A percentile compares a stretch with the other conserved stretches of the same genome.
phyloP scores from a whole-genome alignment of 2,329 filamentous ascomycete species.

The Hortaea werneckii region DNA sequence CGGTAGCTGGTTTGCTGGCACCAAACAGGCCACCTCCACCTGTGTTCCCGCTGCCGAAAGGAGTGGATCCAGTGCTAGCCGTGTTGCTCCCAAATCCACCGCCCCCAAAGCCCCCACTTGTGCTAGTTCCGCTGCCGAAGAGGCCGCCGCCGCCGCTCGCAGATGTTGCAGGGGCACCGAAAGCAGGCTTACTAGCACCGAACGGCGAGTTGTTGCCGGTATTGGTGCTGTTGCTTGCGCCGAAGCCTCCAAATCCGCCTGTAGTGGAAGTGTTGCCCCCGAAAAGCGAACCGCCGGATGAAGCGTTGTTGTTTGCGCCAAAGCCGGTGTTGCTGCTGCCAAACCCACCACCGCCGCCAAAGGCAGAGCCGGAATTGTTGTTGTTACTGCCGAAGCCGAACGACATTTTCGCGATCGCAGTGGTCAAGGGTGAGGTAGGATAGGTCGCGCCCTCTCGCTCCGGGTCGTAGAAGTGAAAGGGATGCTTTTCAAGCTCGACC shows the following conservation, averaged over 20 bases:
- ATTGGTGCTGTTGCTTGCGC: conserved; percentile 13
- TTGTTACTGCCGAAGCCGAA: conserved; percentile 15
- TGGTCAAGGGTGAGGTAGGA: neutral
- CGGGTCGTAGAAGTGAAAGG: neutral
- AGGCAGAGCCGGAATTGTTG: conserved; percentile 5
- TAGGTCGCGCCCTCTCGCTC: conserved; percentile 24
- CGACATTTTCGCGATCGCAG: conserved; percentile 7
- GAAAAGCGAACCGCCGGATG: conserved; percentile 14
- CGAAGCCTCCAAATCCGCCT: conserved; percentile 9
- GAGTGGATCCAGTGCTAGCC: conserved; percentile 6
- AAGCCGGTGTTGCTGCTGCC: conserved; percentile 12
- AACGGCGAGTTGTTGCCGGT: conserved; percentile 6
- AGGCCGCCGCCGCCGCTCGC: conserved; percentile 23
- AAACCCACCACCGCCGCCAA: conserved; percentile 11
- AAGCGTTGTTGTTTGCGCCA: conserved; percentile 12
- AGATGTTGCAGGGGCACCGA: conserved; percentile 17
- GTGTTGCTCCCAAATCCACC: conserved; percentile 14
- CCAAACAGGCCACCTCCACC: conserved; percentile 16
- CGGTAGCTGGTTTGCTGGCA: conserved; percentile 18
- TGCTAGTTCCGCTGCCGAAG: conserved; percentile 14
- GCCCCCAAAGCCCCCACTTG: conserved; percentile 27
- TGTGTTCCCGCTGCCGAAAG: conserved; percentile 22
- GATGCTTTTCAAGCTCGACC: neutral
- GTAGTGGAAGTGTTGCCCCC: conserved; percentile 19
- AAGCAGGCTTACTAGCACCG: conserved; percentile 12